Evolutionary conservation across 352 stramenopile genomes (phyloP).

Genomic region (Aphanomyces stellatus): DNA sequence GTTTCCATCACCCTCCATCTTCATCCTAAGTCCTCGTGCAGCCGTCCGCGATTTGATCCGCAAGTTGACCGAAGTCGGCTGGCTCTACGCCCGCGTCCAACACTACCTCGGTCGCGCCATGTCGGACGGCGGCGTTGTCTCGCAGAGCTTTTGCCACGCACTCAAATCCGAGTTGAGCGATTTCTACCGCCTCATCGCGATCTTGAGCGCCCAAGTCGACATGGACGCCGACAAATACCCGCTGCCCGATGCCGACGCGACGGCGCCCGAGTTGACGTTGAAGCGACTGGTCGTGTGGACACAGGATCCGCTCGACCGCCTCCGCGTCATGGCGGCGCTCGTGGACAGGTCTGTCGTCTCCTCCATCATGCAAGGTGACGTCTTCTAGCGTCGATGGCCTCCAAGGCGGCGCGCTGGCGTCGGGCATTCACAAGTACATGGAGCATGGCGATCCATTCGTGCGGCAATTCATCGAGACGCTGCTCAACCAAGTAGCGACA

Average conservation of each 20-base stretch:
- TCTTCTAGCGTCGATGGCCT: conserved; percentile 60
- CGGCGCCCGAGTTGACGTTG: conserved; percentile 67
- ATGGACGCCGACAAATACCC: conserved; percentile 61
- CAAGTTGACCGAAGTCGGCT: conserved; percentile 81
- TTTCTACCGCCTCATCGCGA: conserved; percentile 90
- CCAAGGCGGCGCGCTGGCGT: conserved; percentile 81
- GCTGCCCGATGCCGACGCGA: conserved; percentile 22
- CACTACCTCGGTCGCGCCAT: conserved; percentile 65
- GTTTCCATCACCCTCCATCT: conserved; percentile 18
- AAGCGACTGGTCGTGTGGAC: conserved; percentile 87
- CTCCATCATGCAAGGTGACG: background rate
- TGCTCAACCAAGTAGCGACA: conserved; percentile 68
- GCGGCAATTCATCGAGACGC: conserved; percentile 56
- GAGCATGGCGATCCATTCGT: conserved; percentile 85
- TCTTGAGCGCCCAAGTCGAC: conserved; percentile 85
- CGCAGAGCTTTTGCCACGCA: conserved; percentile 84
- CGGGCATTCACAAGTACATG: conserved; percentile 84
- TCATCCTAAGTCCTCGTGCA: conserved; percentile 21
- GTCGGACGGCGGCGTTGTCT: conserved; percentile 65
- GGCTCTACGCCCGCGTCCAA: conserved; percentile 83
- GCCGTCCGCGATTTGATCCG: conserved; percentile 78
- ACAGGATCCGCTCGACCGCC: conserved; percentile 77
- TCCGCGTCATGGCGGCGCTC: conserved; percentile 84
- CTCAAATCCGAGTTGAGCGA: conserved; percentile 87
- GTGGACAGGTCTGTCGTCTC: conserved; percentile 57